Evolutionary conservation across 1,284 basidiomycete genomes (phyloP).

Genomic region (Sanghuangporus weigelae): DNA sequence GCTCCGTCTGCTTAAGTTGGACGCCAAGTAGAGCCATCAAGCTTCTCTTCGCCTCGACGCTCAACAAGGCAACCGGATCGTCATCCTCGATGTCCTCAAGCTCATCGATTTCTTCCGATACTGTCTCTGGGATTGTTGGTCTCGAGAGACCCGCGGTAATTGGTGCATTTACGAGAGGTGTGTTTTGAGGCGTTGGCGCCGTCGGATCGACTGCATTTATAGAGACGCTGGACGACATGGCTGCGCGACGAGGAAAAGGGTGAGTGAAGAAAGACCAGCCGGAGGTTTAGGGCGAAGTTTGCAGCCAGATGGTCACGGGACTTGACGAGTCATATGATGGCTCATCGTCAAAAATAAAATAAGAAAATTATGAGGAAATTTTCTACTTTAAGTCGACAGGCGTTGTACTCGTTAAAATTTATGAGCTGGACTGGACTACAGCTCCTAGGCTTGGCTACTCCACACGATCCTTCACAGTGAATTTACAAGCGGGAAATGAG

Average conservation of each 20-base stretch:
- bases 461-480: too few species aligned
- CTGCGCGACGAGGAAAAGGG: neutral
- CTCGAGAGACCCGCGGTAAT: slow-evolving; percentile 62
- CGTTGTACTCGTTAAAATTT: too few species aligned
- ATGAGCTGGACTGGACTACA: too few species aligned
- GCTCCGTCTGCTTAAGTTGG: slow-evolving; percentile 88
- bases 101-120: slow-evolving; percentile 39
- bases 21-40: slow-evolving; percentile 93
- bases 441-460: too few species aligned
- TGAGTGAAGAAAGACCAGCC: neutral
- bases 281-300: neutral
- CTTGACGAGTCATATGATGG: neutral
- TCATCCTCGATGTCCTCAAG: slow-evolving; percentile 25
- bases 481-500: too few species aligned
- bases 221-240: slow-evolving; percentile 13
- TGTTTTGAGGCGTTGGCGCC: slow-evolving; percentile 81
- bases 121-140: slow-evolving; percentile 65
- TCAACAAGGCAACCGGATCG: slow-evolving; percentile 62
- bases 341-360: too few species aligned
- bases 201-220: slow-evolving; percentile 35
- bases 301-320: neutral
- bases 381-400: too few species aligned
- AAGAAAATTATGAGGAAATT: too few species aligned
- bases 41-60: slow-evolving; percentile 76
- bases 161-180: slow-evolving; percentile 66